Conservation (phyloP, 805 yeast species). For the Candida ponderosae region DNA sequence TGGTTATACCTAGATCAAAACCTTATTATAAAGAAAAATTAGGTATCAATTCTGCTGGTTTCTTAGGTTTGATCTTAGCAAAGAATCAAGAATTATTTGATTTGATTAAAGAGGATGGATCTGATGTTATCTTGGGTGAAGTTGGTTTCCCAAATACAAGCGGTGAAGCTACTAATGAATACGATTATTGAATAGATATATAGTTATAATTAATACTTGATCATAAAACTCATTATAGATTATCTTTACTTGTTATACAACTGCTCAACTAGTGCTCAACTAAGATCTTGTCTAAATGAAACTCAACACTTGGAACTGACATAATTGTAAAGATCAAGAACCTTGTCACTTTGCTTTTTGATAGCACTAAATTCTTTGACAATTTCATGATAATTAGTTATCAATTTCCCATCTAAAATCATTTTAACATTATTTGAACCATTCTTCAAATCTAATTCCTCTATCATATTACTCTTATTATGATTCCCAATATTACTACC, state of each 20-base stretch:
- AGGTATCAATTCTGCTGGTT: slow-evolving; percentile 77
- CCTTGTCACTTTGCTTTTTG: background rate
- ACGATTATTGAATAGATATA: slow-evolving; percentile 48
- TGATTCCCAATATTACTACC: too few relatives aligned
- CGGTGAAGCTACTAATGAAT: slow-evolving; percentile 51
- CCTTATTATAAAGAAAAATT: slow-evolving; percentile 34
- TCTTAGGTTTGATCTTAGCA: slow-evolving; percentile 70
- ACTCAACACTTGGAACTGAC: background rate
- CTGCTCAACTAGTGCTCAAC: too few relatives aligned
- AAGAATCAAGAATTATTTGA: slow-evolving; percentile 52
- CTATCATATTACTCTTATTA: background rate
- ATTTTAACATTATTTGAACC: slow-evolving; percentile 5
- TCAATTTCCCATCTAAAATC: slow-evolving; percentile 14
- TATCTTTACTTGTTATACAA: too few relatives aligned
- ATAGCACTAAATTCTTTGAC: slow-evolving; percentile 5
- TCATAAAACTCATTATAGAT: too few relatives aligned
- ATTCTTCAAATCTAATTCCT: slow-evolving; percentile 4
- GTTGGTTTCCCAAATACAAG: slow-evolving; percentile 63
- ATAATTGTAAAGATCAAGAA: background rate
- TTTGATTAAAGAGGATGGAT: slow-evolving; percentile 37
- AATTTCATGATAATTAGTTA: slow-evolving; percentile 5
- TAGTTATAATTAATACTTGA: too few relatives aligned
- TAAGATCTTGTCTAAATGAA: too few relatives aligned
- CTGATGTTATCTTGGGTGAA: slow-evolving; percentile 42
- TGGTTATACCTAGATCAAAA: slow-evolving; percentile 73